Percentiles rank a stretch among this genome's conserved stretches.
These are phyloP conservation scores for Saccharomycopsis hybrid DNA, from an alignment of 1,139 yeast genomes.

Conservation along the genomic window DNA sequence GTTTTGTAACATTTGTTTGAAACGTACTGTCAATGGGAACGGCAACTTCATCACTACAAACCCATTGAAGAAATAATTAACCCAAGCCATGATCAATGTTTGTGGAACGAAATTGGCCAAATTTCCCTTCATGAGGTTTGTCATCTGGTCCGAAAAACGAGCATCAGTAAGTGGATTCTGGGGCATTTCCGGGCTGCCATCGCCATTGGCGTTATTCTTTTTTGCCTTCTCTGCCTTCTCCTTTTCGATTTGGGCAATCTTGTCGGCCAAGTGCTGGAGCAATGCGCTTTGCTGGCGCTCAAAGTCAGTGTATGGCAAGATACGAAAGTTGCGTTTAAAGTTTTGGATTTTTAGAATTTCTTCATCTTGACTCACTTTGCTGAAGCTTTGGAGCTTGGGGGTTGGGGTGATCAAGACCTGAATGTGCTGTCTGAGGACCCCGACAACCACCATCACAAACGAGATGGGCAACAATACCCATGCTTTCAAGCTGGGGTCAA, in stretches of 20 bases:
- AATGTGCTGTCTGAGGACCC: conserved; percentile 67
- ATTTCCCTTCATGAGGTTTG: conserved; percentile 75
- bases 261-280: conserved; percentile 23
- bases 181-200: too few relatives aligned
- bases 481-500: conserved; percentile 77
- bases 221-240: conserved; percentile 29
- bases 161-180: conserved; percentile 68
- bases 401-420: conserved; percentile 53
- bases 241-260: conserved; percentile 21
- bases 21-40: conserved; percentile 79
- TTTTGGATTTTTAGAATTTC: conserved; percentile 47
- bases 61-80: conserved; percentile 88
- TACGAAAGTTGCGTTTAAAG: conserved; percentile 43
- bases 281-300: conserved; percentile 27
- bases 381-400: conserved; percentile 48
- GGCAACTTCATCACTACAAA: conserved; percentile 78
- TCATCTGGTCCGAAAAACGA: conserved; percentile 63
- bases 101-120: conserved; percentile 84
- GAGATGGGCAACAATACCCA: conserved; percentile 94
- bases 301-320: conserved; percentile 44
- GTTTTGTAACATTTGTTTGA: conserved; percentile 85
- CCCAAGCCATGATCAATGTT: conserved; percentile 94
- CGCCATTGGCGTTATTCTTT: conserved; percentile 39
- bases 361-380: conserved; percentile 54
- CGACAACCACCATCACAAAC: conserved; percentile 86